Evolutionary conservation across 495 filamentous ascomycete species (phyloP).

Genomic region (Pseudomonodictys pantanalensis): DNA sequence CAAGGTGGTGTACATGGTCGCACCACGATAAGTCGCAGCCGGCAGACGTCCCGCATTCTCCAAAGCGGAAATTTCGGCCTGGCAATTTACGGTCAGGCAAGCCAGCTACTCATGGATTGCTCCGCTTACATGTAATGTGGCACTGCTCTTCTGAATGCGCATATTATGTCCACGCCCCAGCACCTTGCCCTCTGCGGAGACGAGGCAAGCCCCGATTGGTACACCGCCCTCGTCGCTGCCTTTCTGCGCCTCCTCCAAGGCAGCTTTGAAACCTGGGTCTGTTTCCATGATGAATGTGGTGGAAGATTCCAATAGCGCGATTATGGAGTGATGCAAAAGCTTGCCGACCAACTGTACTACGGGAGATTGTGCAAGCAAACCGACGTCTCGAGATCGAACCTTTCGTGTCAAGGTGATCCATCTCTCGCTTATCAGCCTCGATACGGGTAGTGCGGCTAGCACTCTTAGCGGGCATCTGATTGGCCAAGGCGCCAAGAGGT

Average conservation of each 20-base stretch:
- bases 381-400: no score
- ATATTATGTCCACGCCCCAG: slow-evolving; percentile 81
- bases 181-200: slow-evolving; percentile 67
- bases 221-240: slow-evolving; percentile 73
- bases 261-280: slow-evolving; percentile 54
- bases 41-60: slow-evolving; percentile 75
- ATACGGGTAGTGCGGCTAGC: no score
- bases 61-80: slow-evolving; percentile 80
- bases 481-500: no score
- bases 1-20: slow-evolving; percentile 84
- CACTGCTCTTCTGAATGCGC: slow-evolving; percentile 71
- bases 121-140: slow-evolving; percentile 68
- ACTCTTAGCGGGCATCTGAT: no score
- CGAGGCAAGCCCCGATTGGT: slow-evolving; percentile 75
- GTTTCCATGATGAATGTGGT: slow-evolving; percentile 48
- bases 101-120: neutral
- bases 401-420: no score
- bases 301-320: no score
- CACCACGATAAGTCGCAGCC: slow-evolving; percentile 65
- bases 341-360: no score
- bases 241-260: slow-evolving; percentile 73
- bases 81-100: slow-evolving; percentile 5
- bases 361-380: neutral
- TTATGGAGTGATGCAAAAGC: no score
- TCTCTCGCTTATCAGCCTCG: no score